Conservation (phyloP, 2,329 filamentous ascomycete species). For the Pestalotiopsis sp. region DNA sequence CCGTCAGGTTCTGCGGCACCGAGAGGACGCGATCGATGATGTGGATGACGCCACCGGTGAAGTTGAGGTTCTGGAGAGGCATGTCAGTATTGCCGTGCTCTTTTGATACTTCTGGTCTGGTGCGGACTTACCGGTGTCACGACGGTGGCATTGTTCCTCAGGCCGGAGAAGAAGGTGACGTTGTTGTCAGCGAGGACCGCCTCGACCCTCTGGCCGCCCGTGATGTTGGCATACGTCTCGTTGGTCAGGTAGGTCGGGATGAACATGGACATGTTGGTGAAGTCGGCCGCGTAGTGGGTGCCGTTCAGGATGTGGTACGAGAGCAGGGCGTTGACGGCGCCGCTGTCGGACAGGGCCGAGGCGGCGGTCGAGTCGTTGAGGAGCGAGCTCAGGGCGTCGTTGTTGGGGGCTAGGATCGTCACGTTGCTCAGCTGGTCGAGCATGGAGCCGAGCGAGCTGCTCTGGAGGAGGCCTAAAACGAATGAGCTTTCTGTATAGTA, state of each 20-base stretch:
- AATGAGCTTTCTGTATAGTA: not conserved
- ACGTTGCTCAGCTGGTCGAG: constrained; percentile 41
- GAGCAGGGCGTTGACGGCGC: constrained; percentile 43
- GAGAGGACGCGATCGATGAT: constrained; percentile 50
- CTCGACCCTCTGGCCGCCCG: constrained; percentile 60
- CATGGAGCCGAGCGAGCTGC: constrained; percentile 13
- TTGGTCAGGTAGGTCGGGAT: constrained; percentile 49
- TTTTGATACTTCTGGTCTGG: not conserved
- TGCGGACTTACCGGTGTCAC: constrained; percentile 43
- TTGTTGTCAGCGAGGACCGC: constrained; percentile 39
- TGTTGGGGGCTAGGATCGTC: constrained; percentile 60
- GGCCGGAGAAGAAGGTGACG: constrained; percentile 53
- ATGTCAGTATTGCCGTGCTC: not conserved
- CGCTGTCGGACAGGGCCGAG: constrained; percentile 21
- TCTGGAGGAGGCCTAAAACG: constrained; percentile 21
- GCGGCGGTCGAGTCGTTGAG: constrained; percentile 34
- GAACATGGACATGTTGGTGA: constrained; percentile 32
- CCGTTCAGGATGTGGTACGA: constrained; percentile 62
- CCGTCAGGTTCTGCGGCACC: constrained; percentile 44
- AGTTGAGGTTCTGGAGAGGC: constrained; percentile 47
- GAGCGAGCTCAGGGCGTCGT: constrained; percentile 45
- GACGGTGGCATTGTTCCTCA: constrained; percentile 50
- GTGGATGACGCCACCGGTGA: constrained; percentile 57
- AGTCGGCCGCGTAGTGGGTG: constrained; percentile 36
- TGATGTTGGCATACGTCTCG: constrained; percentile 56